Evolutionary conservation across 148 eudicot genomes (phyloP).

Genomic region (Camellia granthamiana): DNA sequence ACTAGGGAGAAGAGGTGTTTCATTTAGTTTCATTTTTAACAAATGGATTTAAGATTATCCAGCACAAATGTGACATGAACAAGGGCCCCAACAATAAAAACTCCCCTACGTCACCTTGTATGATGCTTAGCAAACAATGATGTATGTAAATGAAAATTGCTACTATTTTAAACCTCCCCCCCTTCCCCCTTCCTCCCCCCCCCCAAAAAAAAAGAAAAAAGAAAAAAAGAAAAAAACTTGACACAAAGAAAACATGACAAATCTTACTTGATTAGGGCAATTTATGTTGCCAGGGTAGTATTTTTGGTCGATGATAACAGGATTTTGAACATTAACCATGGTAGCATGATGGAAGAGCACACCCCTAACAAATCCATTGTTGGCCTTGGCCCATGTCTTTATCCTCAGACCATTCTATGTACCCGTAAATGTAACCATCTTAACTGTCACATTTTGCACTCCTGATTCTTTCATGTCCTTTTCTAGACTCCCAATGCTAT

Average conservation of each 20-base stretch:
- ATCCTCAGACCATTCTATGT: constrained; percentile 20
- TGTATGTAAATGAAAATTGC: no score
- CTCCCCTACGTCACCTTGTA: no score
- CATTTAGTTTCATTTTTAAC: no score
- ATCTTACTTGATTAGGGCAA: constrained; percentile 23
- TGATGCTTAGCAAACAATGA: no score
- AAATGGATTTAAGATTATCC: no score
- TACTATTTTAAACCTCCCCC: no score
- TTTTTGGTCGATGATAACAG: constrained; percentile 21
- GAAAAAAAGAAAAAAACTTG: not conserved
- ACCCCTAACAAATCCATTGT: constrained; percentile 13
- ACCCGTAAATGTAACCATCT: not conserved
- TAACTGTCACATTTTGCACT: no score
- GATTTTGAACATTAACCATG: constrained; percentile 21
- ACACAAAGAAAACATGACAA: not conserved
- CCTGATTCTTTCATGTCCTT: constrained; percentile 9
- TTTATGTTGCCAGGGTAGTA: constrained; percentile 18
- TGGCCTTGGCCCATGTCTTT: constrained; percentile 14
- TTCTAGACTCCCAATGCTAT: constrained; percentile 22
- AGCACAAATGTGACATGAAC: no score
- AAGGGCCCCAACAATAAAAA: no score
- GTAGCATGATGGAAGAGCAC: not conserved
- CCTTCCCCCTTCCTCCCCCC: no score
- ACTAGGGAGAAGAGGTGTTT: no score
- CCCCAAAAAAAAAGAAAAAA: no score